These are phyloP conservation scores for maize (Zea mays) DNA, from an alignment of 176 grass and related monocot genomes.

Conservation along the genomic window Zm-B73-REFERENCE-NAM-5.0 NC_050097.1:164438501-164439000, in stretches of 20 bases:
- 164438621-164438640: not conserved
- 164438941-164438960: not conserved
- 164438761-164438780: slow-evolving; percentile 61
- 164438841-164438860: not conserved
- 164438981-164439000: slow-evolving; percentile 87
- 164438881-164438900: not conserved
- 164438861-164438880: not conserved
- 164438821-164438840: not conserved
- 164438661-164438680: slow-evolving; percentile 43
- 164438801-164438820: slow-evolving; percentile 24
- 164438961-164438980: slow-evolving; percentile 92
- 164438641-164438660: slow-evolving; percentile 83
- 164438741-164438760: slow-evolving; percentile 68
- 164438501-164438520: not conserved
- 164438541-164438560: not conserved
- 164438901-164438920: not conserved
- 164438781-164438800: slow-evolving; percentile 50
- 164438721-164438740: slow-evolving; percentile 87
- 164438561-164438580: not conserved
- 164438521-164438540: not conserved
- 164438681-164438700: slow-evolving; percentile 51
- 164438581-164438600: slow-evolving; percentile 1
- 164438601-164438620: not conserved
- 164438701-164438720: slow-evolving; percentile 38
- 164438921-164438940: not conserved